A percentile compares a stretch with the other conserved stretches of the same genome.
Conservation (phyloP, 768 basidiomycete genomes). For the Rhodotorula paludigena region DNA sequence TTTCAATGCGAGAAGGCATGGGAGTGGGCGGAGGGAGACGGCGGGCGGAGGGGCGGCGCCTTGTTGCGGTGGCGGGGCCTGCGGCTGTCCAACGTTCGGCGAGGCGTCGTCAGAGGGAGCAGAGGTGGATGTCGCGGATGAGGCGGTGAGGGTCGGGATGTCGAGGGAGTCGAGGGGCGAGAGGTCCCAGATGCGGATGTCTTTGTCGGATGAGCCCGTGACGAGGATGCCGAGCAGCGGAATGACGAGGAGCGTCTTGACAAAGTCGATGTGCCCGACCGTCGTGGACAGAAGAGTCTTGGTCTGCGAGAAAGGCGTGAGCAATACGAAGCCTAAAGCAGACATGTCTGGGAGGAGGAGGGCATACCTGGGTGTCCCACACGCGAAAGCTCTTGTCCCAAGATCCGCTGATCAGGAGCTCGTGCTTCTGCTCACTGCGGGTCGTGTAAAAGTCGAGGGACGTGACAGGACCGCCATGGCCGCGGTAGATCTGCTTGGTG, state of each 20-base stretch:
- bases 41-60: conserved; percentile 30
- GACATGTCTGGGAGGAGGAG: conserved; percentile 1
- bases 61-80: neutral
- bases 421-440: conserved; percentile 47
- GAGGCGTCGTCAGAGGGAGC: neutral
- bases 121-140: neutral
- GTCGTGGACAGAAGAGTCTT: conserved; percentile 65
- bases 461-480: conserved; percentile 86
- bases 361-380: conserved; percentile 69
- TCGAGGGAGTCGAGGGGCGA: conserved; percentile 44
- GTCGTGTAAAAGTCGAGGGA: conserved; percentile 60
- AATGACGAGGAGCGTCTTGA: conserved; percentile 74
- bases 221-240: conserved; percentile 63
- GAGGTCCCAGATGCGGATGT: conserved; percentile 74
- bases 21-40: conserved; percentile 21
- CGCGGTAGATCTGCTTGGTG: conserved; percentile 67
- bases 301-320: conserved; percentile 52
- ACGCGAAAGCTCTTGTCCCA: conserved; percentile 95
- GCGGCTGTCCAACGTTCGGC: too few species aligned
- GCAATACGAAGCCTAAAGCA: neutral
- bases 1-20: conserved; percentile 64
- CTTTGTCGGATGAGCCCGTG: conserved; percentile 86
- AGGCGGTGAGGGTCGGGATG: conserved; percentile 47
- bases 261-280: conserved; percentile 76
- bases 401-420: conserved; percentile 75